A percentile compares a stretch with the other conserved stretches of the same genome.
Conservation (phyloP, 2,329 filamentous ascomycete species). For the Pseudogymnoascus sp. region DNA sequence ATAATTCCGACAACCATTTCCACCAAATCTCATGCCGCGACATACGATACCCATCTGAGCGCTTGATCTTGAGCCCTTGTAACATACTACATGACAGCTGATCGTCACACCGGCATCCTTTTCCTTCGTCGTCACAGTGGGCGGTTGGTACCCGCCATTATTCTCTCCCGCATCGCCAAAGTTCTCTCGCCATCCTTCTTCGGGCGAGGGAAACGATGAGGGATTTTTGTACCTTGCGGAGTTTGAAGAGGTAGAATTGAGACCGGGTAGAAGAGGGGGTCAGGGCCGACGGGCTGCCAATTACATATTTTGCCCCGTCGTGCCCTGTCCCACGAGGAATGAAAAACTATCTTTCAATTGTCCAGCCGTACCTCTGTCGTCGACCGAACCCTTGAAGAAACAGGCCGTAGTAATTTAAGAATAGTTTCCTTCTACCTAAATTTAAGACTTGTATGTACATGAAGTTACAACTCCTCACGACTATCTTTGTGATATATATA, state of each 20-base stretch:
- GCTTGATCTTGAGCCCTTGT: slow-evolving; percentile 19
- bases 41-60: slow-evolving; percentile 14
- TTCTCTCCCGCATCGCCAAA: slow-evolving; percentile 23
- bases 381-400: neutral
- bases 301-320: neutral
- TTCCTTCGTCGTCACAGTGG: slow-evolving; percentile 24
- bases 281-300: neutral
- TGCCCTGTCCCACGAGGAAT: neutral
- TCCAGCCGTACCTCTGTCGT: neutral
- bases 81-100: slow-evolving; percentile 14
- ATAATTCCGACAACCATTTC: slow-evolving; percentile 9
- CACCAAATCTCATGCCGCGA: slow-evolving; percentile 11
- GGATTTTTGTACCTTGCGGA: slow-evolving; percentile 14
- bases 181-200: slow-evolving; percentile 21
- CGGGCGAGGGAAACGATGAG: slow-evolving; percentile 12
- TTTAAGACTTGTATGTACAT: neutral
- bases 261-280: slow-evolving; percentile 11
- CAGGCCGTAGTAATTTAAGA: slow-evolving; percentile 2
- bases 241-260: slow-evolving; percentile 12
- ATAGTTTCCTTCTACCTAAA: slow-evolving; percentile 5
- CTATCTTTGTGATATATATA: neutral
- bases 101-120: slow-evolving; percentile 16
- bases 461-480: neutral
- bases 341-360: slow-evolving; percentile 4
- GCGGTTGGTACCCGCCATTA: slow-evolving; percentile 24